Base-by-base conservation (phyloP, 2,329 filamentous ascomycete genomes). In the Capronia coronata region DNA sequence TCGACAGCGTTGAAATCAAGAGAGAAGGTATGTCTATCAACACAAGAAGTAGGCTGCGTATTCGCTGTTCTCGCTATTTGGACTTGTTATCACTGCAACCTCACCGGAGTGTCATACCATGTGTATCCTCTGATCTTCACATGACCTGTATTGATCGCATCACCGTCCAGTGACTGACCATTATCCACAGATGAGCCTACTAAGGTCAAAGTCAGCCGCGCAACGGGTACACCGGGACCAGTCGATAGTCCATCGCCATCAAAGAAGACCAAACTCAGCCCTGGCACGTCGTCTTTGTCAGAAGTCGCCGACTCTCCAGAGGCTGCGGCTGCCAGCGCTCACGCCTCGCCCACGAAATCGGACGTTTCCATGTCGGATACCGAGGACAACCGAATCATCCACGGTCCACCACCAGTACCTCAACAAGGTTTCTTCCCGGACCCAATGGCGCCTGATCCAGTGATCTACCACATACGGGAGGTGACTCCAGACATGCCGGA, bases 381-480 rank as follows among this genome's bases (percentile, higher is more conserved):
- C 2, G 74, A 73, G 41, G 54, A 57, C 30, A 63, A 59, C 63
- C 46, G 38, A 3, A 25, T 76, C 35, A 76, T 78, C 35, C 80
- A 79, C 65, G 80, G 79, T 63, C 77, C 76, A 11, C 76, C 80
- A n/a, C 73, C 78, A 5, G 69, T 84, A 19, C 77, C 79, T 4
- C 84, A 90, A 51, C 87, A 94, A 68, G 90, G 88, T 1, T 97
- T 96, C 66, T 91, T 91, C 51, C 84, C 91, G 32, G 89, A 97
- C 63, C 91, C 91, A 0, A 86, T 88, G 21, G 88, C 83, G n/a
- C 75, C 82, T 59, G 93, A 98, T 64, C 89, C 90, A 1, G 95
- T 91, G 29, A 78, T 96, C 43, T 98, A 98, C 72, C 86, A 98
- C 65, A 96, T 98, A 55, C 83, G 83, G 48, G 76, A 83, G 0